phyloP scores from a whole-genome alignment of 257 asterid genomes.

The Striga asiatica region DNA sequence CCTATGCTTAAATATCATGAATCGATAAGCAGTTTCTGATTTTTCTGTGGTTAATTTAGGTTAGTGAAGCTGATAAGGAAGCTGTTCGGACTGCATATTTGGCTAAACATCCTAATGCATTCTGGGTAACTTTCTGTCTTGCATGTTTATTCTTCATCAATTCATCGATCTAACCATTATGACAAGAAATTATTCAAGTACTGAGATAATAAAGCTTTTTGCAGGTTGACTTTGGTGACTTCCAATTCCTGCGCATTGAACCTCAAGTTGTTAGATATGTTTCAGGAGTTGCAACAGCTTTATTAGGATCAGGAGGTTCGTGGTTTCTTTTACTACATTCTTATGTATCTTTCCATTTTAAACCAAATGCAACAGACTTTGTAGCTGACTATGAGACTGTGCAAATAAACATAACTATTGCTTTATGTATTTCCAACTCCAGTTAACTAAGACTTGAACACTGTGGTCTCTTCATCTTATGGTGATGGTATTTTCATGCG shows the following conservation, averaged over 20 bases:
- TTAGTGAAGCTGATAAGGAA: conserved; percentile 39
- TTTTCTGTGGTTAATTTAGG: conserved; percentile 29
- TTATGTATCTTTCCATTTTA: neutral
- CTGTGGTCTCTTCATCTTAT: neutral
- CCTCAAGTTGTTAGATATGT: conserved; percentile 71
- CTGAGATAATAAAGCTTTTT: conserved; percentile 17
- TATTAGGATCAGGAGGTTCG: conserved; percentile 88
- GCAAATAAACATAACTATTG: neutral
- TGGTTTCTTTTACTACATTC: conserved; percentile 4
- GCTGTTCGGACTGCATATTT: conserved; percentile 62
- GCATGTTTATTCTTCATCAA: conserved; percentile 6
- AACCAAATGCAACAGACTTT: neutral
- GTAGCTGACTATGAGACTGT: neutral
- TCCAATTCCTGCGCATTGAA: conserved; percentile 77
- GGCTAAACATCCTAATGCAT: conserved; percentile 82
- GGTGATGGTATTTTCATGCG: conserved; percentile 1
- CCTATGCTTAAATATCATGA: neutral
- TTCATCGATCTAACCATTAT: neutral
- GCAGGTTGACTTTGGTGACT: conserved; percentile 98
- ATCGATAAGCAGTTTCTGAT: neutral
- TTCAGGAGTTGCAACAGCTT: conserved; percentile 89
- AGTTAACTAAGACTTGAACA: neutral
- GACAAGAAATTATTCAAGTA: conserved; percentile 4
- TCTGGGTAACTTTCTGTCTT: conserved; percentile 51
- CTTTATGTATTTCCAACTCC: neutral